A percentile compares a stretch with the other conserved stretches of the same genome.
These are phyloP conservation scores for Metarhizium anisopliae DNA, from an alignment of 2,329 filamentous ascomycete genomes.

Conservation along the genomic window DNA sequence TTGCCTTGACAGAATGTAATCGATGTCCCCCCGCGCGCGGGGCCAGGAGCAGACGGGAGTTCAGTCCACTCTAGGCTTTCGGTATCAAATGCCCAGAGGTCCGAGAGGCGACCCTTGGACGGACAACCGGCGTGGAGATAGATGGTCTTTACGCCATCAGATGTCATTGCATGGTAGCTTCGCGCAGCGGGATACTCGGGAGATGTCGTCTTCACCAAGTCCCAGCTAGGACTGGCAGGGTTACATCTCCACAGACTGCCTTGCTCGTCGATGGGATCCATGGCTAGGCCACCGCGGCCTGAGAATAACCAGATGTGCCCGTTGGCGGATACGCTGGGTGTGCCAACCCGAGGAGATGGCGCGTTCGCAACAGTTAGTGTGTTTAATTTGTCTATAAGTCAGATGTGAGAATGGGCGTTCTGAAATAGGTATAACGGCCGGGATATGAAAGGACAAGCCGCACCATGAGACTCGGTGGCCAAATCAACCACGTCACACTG, in stretches of 20 bases:
- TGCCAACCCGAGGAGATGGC: too few species aligned
- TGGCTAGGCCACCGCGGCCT: conserved; percentile 49
- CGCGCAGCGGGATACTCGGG: conserved; percentile 34
- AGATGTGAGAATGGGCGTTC: too few species aligned
- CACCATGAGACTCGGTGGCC: too few species aligned
- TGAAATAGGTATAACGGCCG: too few species aligned
- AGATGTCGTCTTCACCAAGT: conserved; percentile 22
- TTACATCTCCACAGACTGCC: conserved; percentile 50
- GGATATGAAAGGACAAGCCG: too few species aligned
- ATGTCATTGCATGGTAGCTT: conserved; percentile 47
- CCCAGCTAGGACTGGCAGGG: conserved; percentile 32
- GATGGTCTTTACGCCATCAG: conserved; percentile 31
- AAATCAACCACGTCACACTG: conserved; percentile 26
- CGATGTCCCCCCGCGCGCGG: too few species aligned
- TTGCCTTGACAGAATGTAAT: too few species aligned
- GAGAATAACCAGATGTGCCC: conserved; percentile 51
- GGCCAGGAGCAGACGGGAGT: too few species aligned
- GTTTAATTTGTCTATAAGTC: too few species aligned
- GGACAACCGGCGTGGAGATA: conserved; percentile 56
- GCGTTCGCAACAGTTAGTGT: too few species aligned
- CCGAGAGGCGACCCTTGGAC: conserved; percentile 42
- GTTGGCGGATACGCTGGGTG: too few species aligned
- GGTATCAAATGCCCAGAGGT: conserved; percentile 19
- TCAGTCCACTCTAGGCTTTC: too few species aligned
- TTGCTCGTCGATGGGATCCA: conserved; percentile 50